These are phyloP conservation scores for Penicillium sp. DNA, from an alignment of 2,329 filamentous ascomycete genomes.

Conservation along the genomic window DNA sequence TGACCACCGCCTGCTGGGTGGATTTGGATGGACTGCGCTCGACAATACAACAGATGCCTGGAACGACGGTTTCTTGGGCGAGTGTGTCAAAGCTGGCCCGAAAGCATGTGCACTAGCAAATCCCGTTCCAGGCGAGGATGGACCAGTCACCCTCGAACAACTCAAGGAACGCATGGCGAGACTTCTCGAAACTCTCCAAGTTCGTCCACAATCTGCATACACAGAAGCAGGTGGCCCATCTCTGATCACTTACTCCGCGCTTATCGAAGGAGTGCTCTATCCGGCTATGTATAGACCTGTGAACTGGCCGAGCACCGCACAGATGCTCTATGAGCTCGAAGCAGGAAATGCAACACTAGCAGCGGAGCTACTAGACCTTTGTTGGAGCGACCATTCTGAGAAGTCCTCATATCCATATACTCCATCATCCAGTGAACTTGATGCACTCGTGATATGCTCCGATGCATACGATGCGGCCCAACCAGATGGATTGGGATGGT, in stretches of 20 bases:
- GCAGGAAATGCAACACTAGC: slow-evolving; percentile 17
- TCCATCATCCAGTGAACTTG: background rate
- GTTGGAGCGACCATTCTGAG: slow-evolving; percentile 11
- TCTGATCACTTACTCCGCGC: slow-evolving; percentile 17
- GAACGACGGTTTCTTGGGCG: slow-evolving; percentile 20
- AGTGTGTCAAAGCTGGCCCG: slow-evolving; percentile 20
- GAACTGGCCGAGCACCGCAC: slow-evolving; percentile 12
- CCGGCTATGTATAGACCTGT: slow-evolving; percentile 16
- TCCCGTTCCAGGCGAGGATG: background rate
- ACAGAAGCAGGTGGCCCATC: slow-evolving; percentile 16
- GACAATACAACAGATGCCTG: slow-evolving; percentile 21
- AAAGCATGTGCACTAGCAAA: slow-evolving; percentile 19
- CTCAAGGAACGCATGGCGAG: slow-evolving; percentile 13
- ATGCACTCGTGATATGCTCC: slow-evolving; percentile 16
- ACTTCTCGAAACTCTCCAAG: slow-evolving; percentile 11
- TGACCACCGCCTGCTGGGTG: slow-evolving; percentile 17
- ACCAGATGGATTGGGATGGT: slow-evolving; percentile 20
- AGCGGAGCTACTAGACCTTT: slow-evolving; percentile 9
- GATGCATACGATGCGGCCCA: slow-evolving; percentile 20
- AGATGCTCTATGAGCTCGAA: slow-evolving; percentile 20
- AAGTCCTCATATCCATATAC: background rate
- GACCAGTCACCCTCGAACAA: slow-evolving; percentile 8
- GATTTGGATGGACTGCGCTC: slow-evolving; percentile 21
- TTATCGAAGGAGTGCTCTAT: slow-evolving; percentile 12
- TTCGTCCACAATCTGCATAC: slow-evolving; percentile 17